phyloP scores from a whole-genome alignment of 495 filamentous ascomycete genomes.

The Daldinia bambusicola region DNA sequence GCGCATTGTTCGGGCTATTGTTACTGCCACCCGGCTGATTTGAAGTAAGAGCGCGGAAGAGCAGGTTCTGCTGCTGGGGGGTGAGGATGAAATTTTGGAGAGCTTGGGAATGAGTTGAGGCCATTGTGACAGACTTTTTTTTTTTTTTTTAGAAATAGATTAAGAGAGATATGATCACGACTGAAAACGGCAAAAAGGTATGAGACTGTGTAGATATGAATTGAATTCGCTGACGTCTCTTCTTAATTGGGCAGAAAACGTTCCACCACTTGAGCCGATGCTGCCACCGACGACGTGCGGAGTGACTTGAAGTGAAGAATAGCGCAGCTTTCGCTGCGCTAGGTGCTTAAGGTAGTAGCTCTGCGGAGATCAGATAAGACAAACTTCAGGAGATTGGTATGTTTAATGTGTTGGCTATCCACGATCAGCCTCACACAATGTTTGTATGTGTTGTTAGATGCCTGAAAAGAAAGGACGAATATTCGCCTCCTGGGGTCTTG shows the following conservation, averaged over 20 bases:
- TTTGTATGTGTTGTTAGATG: slow-evolving; percentile 13
- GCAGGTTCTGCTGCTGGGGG: slow-evolving; percentile 84
- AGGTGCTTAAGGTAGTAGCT: slow-evolving; percentile 23
- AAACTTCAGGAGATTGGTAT: slow-evolving; percentile 10
- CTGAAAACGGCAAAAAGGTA: slow-evolving; percentile 2
- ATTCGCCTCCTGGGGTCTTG: slow-evolving; percentile 38
- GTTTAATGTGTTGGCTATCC: slow-evolving; percentile 24
- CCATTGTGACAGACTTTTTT: slow-evolving; percentile 57
- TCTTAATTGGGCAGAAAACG: slow-evolving; percentile 29
- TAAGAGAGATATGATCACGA: slow-evolving; percentile 26
- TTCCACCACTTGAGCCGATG: slow-evolving; percentile 27
- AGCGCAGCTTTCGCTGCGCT: slow-evolving; percentile 42
- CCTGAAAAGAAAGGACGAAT: slow-evolving; percentile 32
- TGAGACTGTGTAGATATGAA: slow-evolving; percentile 7
- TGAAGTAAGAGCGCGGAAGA: slow-evolving; percentile 88
- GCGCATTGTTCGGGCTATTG: slow-evolving; percentile 48
- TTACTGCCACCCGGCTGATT: slow-evolving; percentile 60
- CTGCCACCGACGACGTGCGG: slow-evolving; percentile 16
- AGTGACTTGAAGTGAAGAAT: slow-evolving; percentile 31
- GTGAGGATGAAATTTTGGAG: slow-evolving; percentile 69
- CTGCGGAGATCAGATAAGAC: slow-evolving; percentile 22
- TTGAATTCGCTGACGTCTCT: slow-evolving; percentile 27
- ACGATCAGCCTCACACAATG: slow-evolving; percentile 28
- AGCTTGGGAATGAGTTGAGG: slow-evolving; percentile 53
- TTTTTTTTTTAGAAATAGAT: slow-evolving; percentile 44